Conservation (phyloP, 2,329 filamentous ascomycete genomes). For the Fusarium marasasianum region DNA sequence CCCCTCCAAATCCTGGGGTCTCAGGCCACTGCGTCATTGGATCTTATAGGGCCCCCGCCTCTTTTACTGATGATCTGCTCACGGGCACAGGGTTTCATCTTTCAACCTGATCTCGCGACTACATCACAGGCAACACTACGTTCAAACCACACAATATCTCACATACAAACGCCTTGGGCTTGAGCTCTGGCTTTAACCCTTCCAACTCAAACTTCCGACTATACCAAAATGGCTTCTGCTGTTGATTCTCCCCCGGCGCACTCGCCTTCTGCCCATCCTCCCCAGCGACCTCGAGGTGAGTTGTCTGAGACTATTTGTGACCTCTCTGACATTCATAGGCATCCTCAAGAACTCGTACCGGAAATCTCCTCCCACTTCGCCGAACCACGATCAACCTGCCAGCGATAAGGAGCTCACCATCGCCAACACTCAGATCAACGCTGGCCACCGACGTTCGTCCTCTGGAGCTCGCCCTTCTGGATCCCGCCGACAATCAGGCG, state of each 20-base stretch:
- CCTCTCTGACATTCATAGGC: constrained; percentile 62
- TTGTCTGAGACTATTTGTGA: neutral
- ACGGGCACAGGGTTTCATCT: constrained; percentile 33
- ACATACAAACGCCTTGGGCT: constrained; percentile 3
- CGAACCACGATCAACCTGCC: constrained; percentile 53
- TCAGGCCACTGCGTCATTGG: constrained; percentile 41
- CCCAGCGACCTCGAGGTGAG: constrained; percentile 59
- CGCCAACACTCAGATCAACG: constrained; percentile 94
- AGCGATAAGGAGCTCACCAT: constrained; percentile 90
- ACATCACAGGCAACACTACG: constrained; percentile 33
- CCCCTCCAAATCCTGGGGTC: constrained; percentile 27
- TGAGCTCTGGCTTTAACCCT: constrained; percentile 25
- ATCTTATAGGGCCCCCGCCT: constrained; percentile 27
- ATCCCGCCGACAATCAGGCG: constrained; percentile 76
- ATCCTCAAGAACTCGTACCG: constrained; percentile 92
- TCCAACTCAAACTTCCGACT: constrained; percentile 18
- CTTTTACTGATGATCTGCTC: constrained; percentile 33
- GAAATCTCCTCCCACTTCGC: constrained; percentile 65
- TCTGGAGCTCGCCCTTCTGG: constrained; percentile 68
- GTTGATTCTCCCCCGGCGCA: constrained; percentile 53
- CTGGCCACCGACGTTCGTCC: constrained; percentile 86
- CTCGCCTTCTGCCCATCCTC: constrained; percentile 53
- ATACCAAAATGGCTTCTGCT: constrained; percentile 53
- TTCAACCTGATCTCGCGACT: constrained; percentile 32
- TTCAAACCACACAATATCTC: neutral